phyloP scores from a whole-genome alignment of 2,329 filamentous ascomycete species.

The Clonostachys solani region DNA sequence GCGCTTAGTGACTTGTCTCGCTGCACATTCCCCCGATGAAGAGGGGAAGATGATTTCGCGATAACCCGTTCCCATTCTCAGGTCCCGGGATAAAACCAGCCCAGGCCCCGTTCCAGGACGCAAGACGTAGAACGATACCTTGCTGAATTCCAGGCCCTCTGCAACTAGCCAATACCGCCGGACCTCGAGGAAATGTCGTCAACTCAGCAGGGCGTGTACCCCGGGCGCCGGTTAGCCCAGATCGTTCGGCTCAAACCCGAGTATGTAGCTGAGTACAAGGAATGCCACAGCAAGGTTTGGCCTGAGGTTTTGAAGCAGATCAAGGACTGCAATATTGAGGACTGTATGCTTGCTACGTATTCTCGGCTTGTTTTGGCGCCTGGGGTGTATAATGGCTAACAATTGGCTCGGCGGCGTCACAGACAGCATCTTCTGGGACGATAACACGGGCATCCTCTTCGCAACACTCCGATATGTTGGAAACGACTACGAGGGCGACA shows the following conservation, averaged over 20 bases:
- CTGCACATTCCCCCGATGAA: too few species aligned
- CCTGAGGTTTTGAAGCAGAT: conserved; percentile 75
- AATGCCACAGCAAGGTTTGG: conserved; percentile 71
- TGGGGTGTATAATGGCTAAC: background rate
- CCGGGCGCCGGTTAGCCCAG: conserved; percentile 60
- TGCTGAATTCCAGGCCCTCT: conserved; percentile 16
- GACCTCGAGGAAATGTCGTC: conserved; percentile 1
- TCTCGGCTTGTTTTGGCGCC: background rate
- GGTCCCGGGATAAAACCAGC: too few species aligned
- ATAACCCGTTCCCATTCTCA: too few species aligned
- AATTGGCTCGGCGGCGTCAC: background rate
- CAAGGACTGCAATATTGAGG: conserved; percentile 67
- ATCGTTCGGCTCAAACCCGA: conserved; percentile 69
- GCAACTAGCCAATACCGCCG: conserved; percentile 5
- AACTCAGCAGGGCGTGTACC: conserved; percentile 21
- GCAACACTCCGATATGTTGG: conserved; percentile 78
- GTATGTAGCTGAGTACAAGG: conserved; percentile 65
- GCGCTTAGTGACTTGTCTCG: too few species aligned
- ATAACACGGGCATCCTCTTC: conserved; percentile 60
- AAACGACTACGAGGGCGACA: conserved; percentile 66
- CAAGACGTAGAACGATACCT: background rate
- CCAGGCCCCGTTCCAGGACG: too few species aligned
- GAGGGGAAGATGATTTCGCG: too few species aligned
- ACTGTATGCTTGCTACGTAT: conserved; percentile 48
- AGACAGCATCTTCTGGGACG: conserved; percentile 73